Evolutionary conservation across 1,139 yeast genomes (phyloP).

Genomic region (Pichia sp.): DNA sequence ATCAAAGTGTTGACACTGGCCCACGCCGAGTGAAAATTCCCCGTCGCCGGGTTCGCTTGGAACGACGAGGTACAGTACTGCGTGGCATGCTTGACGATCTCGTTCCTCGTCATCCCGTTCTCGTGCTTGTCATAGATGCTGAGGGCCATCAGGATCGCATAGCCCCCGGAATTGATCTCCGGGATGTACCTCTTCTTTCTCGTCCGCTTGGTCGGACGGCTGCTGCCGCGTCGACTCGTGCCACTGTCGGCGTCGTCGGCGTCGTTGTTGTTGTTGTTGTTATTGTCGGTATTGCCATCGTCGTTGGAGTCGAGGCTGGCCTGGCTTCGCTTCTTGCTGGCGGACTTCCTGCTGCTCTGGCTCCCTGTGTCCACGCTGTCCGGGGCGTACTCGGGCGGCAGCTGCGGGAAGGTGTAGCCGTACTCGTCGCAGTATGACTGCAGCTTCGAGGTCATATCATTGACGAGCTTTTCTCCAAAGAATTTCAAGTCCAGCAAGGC

Average conservation of each 20-base stretch:
- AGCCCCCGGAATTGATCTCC: conserved; percentile 75
- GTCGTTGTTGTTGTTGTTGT: neutral
- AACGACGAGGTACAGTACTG: conserved; percentile 65
- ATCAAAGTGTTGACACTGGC: conserved; percentile 58
- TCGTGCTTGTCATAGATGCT: conserved; percentile 46
- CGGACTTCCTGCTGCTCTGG: neutral
- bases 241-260: neutral
- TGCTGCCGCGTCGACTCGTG: neutral
- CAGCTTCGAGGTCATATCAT: conserved; percentile 40
- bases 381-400: neutral
- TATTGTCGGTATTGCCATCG: neutral
- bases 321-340: neutral
- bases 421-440: conserved; percentile 44
- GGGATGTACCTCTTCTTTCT: conserved; percentile 60
- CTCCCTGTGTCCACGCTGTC: neutral
- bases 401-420: conserved; percentile 39
- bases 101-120: conserved; percentile 57
- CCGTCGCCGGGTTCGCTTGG: conserved; percentile 54
- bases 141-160: conserved; percentile 71
- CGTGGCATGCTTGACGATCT: conserved; percentile 52
- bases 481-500: conserved; percentile 49
- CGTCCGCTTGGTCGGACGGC: conserved; percentile 24
- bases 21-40: conserved; percentile 79
- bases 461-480: conserved; percentile 62
- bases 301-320: neutral